Evolutionary conservation across 495 filamentous ascomycete genomes (phyloP).

Genomic region (Aspergillus panamensis): DNA sequence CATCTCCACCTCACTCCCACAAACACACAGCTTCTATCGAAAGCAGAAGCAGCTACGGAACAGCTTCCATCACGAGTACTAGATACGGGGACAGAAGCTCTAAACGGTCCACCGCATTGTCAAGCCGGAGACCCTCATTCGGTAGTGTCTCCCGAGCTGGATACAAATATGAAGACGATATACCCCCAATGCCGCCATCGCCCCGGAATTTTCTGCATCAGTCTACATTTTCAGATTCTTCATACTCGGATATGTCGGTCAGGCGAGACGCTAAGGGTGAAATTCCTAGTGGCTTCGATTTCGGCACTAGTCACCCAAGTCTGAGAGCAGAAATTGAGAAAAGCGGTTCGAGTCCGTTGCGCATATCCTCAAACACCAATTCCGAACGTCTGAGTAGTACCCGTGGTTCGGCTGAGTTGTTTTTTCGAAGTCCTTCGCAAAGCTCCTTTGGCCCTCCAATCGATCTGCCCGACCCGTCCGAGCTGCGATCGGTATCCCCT

Average conservation of each 20-base stretch:
- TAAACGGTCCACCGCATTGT: conserved; percentile 32
- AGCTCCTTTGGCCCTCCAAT: conserved; percentile 14
- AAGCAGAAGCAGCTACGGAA: conserved; percentile 46
- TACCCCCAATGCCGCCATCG: conserved; percentile 36
- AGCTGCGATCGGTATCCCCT: conserved; percentile 11
- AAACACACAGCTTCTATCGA: conserved; percentile 34
- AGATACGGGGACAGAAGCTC: conserved; percentile 32
- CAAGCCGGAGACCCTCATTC: conserved; percentile 40
- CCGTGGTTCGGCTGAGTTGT: conserved; percentile 25
- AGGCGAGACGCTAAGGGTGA: conserved; percentile 25
- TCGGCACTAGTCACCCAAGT: conserved; percentile 17
- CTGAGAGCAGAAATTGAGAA: conserved; percentile 10
- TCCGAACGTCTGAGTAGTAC: conserved; percentile 23
- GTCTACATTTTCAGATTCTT: conserved; percentile 27
- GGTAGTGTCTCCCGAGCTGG: conserved; percentile 34
- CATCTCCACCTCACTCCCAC: conserved; percentile 18
- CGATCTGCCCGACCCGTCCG: conserved; percentile 26
- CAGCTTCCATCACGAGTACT: conserved; percentile 40
- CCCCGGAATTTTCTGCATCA: conserved; percentile 27
- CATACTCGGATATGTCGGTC: conserved; percentile 23
- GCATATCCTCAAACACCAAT: conserved; percentile 20
- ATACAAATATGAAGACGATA: conserved; percentile 36
- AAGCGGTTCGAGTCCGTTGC: conserved; percentile 5
- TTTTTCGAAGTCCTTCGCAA: conserved; percentile 24
- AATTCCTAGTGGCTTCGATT: conserved; percentile 32